phyloP scores from a whole-genome alignment of 768 basidiomycete genomes.

The Lactarius hatsudake region DNA sequence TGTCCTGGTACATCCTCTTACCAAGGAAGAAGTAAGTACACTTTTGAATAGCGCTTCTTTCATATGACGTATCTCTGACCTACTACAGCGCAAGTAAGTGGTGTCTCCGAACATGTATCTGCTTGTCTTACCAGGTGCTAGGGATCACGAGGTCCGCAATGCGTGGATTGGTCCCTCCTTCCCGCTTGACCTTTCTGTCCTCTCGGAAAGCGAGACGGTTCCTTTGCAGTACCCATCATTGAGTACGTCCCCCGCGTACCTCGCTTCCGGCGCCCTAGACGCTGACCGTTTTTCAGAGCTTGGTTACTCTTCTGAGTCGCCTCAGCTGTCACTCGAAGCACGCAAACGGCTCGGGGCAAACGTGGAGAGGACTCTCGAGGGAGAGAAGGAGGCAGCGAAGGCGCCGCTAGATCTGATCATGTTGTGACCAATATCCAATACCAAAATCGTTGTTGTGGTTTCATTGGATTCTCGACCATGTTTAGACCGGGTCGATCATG shows the following conservation, averaged over 20 bases:
- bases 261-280: background rate
- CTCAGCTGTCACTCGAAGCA: constrained; percentile 55
- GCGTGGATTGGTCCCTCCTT: constrained; percentile 75
- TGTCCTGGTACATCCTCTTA: constrained; percentile 72
- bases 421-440: background rate
- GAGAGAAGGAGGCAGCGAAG: constrained; percentile 66
- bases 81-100: constrained; percentile 39
- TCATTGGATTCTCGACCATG: background rate
- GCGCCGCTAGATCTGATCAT: constrained; percentile 34
- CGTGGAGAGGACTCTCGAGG: constrained; percentile 54
- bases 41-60: background rate
- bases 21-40: constrained; percentile 57
- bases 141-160: constrained; percentile 66
- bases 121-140: constrained; percentile 30
- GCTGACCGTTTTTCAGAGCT: constrained; percentile 44
- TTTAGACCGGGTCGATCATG: background rate
- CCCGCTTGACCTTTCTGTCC: constrained; percentile 58
- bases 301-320: constrained; percentile 59
- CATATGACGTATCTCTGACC: constrained; percentile 4
- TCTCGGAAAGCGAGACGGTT: constrained; percentile 52
- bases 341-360: constrained; percentile 58
- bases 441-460: background rate
- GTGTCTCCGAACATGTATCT: background rate
- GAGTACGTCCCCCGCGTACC: constrained; percentile 20
- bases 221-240: constrained; percentile 63